Percentiles rank a stretch among this genome's conserved stretches.
Conservation (phyloP, 2,329 filamentous ascomycete genomes). For the Stagonosporopsis chrysanthemi region DNA sequence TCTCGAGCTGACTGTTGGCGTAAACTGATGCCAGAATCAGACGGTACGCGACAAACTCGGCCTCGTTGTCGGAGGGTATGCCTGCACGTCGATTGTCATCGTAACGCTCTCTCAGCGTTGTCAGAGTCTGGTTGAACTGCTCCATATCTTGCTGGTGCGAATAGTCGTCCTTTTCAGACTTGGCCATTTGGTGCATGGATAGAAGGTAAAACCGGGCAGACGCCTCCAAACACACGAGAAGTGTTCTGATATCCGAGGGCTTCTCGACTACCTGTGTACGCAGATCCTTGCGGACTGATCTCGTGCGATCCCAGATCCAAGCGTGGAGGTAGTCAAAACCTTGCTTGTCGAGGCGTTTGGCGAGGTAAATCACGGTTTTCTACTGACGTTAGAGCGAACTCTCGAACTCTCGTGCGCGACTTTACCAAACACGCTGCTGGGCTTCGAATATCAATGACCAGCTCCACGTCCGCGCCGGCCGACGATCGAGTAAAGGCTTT, state of each 20-base stretch:
- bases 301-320: slow-evolving; percentile 71
- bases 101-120: slow-evolving; percentile 64
- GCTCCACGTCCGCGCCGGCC: slow-evolving; percentile 68
- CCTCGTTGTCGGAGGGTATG: slow-evolving; percentile 63
- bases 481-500: slow-evolving; percentile 70
- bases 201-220: slow-evolving; percentile 71
- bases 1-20: slow-evolving; percentile 60
- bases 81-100: slow-evolving; percentile 49
- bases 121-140: slow-evolving; percentile 68
- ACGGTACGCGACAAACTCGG: slow-evolving; percentile 70
- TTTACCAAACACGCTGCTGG: slow-evolving; percentile 55
- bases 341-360: slow-evolving; percentile 59
- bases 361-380: slow-evolving; percentile 55
- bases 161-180: slow-evolving; percentile 54
- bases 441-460: slow-evolving; percentile 69
- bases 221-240: slow-evolving; percentile 67
- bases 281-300: slow-evolving; percentile 70
- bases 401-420: slow-evolving; percentile 20
- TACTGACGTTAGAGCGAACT: slow-evolving; percentile 30
- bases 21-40: slow-evolving; percentile 57
- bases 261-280: slow-evolving; percentile 68
- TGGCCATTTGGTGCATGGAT: slow-evolving; percentile 64
- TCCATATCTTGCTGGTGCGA: slow-evolving; percentile 67
- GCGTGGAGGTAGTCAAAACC: slow-evolving; percentile 60
- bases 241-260: slow-evolving; percentile 60